These are phyloP conservation scores for Penicillium tannophilum DNA, from an alignment of 495 filamentous ascomycete species.

Conservation along the genomic window DNA sequence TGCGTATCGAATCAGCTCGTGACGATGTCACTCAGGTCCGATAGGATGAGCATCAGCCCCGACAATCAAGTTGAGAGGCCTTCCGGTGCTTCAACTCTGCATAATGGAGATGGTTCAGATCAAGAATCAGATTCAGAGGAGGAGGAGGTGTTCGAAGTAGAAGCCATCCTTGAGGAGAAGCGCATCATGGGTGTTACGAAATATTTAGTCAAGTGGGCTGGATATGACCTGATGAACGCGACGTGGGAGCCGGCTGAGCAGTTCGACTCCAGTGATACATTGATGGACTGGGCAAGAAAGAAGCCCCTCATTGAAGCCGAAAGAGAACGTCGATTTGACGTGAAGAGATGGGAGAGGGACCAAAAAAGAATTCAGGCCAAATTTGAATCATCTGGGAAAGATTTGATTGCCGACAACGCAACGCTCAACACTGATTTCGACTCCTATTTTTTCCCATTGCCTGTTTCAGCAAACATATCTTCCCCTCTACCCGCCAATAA, in stretches of 20 bases:
- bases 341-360: slow-evolving; percentile 45
- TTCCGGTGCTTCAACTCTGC: neutral
- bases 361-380: slow-evolving; percentile 1
- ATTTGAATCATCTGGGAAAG: neutral
- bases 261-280: slow-evolving; percentile 43
- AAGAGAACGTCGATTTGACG: slow-evolving; percentile 46
- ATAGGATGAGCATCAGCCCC: neutral
- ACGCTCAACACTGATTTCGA: neutral
- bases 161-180: slow-evolving; percentile 53
- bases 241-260: slow-evolving; percentile 63
- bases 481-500: neutral
- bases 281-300: slow-evolving; percentile 55
- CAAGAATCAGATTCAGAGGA: neutral
- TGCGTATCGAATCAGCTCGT: neutral
- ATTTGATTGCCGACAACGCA: neutral
- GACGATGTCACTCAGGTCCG: neutral
- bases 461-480: neutral
- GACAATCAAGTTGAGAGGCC: neutral
- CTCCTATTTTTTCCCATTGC: neutral
- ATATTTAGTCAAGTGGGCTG: slow-evolving; percentile 70
- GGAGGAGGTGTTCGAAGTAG: slow-evolving; percentile 42
- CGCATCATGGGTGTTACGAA: slow-evolving; percentile 33
- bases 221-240: slow-evolving; percentile 51
- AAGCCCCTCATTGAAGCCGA: slow-evolving; percentile 49
- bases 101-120: neutral